Percentiles rank a stretch among this genome's conserved stretches.
These are phyloP conservation scores for Coccomyxa subellipsoidea DNA, from an alignment of 163 green algal genomes.

Conservation along the genomic window DNA sequence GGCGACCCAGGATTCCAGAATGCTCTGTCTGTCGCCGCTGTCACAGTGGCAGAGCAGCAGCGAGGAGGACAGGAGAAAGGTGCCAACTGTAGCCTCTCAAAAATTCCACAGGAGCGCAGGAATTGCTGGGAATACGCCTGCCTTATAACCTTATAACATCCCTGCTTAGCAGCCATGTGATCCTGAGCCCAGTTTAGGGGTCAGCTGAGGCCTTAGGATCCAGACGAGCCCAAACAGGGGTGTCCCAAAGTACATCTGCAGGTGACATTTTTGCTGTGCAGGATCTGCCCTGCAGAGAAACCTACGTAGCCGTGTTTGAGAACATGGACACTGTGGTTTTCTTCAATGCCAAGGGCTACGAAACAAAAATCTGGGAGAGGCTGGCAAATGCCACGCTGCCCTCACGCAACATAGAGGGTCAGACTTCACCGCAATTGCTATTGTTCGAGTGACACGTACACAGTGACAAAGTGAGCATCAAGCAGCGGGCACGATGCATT, in stretches of 20 bases:
- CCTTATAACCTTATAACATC: no score
- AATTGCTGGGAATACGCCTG: no score
- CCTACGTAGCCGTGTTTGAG: conserved; percentile 21
- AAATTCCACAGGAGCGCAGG: no score
- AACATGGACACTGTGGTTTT: conserved; percentile 23
- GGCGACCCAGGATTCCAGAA: neutral
- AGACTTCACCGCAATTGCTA: neutral
- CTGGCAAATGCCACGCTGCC: neutral
- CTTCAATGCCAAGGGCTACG: conserved; percentile 16
- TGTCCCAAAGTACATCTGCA: no score
- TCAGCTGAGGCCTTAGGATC: no score
- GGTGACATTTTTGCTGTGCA: neutral
- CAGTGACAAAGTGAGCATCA: neutral
- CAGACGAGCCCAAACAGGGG: no score
- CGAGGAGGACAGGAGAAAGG: neutral
- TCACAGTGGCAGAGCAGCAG: neutral
- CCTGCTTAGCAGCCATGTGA: no score
- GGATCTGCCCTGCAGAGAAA: conserved; percentile 20
- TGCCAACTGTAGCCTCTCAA: neutral
- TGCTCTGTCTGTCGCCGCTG: neutral
- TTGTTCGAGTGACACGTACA: neutral
- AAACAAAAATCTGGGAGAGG: conserved; percentile 10
- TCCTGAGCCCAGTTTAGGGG: no score
- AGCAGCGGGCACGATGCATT: no score
- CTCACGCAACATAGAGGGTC: neutral